phyloP scores from a whole-genome alignment of 2,329 filamentous ascomycete genomes.

The Aureobasidium sp. region DNA sequence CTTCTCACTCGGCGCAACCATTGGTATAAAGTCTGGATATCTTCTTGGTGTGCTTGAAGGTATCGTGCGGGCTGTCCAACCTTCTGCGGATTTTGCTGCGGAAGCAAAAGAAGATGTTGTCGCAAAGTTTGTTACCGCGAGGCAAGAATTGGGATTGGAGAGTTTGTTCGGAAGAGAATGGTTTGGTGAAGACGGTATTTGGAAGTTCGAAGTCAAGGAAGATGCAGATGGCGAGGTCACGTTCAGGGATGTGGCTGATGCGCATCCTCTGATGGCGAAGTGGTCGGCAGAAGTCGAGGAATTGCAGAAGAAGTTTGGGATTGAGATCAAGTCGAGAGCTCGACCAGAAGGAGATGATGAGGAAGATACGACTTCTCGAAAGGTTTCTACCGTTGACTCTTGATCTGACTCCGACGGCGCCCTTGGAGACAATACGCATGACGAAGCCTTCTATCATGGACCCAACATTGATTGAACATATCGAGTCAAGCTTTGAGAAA shows the following conservation, averaged over 20 bases:
- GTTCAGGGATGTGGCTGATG: constrained; percentile 69
- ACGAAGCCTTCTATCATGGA: no score
- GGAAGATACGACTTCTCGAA: constrained; percentile 4
- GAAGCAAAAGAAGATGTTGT: constrained; percentile 29
- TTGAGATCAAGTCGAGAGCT: constrained; percentile 32
- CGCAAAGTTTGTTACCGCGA: constrained; percentile 35
- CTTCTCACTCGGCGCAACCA: constrained; percentile 82
- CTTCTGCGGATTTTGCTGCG: constrained; percentile 29
- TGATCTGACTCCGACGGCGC: no score
- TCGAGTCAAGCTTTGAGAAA: no score
- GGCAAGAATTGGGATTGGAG: constrained; percentile 52
- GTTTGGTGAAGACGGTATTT: constrained; percentile 76
- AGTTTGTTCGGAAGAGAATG: constrained; percentile 71
- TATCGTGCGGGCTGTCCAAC: constrained; percentile 54
- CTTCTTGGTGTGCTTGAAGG: constrained; percentile 83
- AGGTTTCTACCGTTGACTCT: no score
- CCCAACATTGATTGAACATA: no score
- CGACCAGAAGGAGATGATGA: constrained; percentile 1
- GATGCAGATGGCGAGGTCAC: constrained; percentile 50
- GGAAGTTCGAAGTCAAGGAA: constrained; percentile 62
- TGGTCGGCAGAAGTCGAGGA: constrained; percentile 60
- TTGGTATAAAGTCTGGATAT: constrained; percentile 79
- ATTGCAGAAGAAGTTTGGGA: constrained; percentile 46
- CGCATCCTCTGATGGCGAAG: constrained; percentile 72
- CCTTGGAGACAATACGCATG: no score